A percentile compares a stretch with the other conserved stretches of the same genome.
Evolutionary conservation across 768 basidiomycete species (phyloP).

Genomic region (Psilocybe cubensis): DNA sequence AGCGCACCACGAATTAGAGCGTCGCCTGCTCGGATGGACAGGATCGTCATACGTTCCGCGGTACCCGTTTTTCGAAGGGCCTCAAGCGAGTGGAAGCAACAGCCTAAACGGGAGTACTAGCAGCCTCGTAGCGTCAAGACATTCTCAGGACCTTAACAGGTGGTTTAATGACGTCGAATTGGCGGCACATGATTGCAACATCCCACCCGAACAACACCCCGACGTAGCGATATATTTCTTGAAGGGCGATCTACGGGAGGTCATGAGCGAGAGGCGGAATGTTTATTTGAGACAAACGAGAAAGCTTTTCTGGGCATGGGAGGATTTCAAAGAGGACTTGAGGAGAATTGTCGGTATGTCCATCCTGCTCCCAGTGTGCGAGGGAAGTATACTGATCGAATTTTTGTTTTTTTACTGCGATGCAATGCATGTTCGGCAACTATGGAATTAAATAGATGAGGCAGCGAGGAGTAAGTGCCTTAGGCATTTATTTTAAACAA

Average conservation of each 20-base stretch:
- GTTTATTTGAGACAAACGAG: conserved; percentile 21
- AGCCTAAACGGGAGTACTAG: background rate
- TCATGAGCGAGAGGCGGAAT: conserved; percentile 24
- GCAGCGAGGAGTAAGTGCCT: conserved; percentile 21
- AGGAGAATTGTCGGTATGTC: conserved; percentile 28
- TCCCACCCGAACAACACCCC: conserved; percentile 22
- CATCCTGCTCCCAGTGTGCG: too few species aligned
- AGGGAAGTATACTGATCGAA: too few species aligned
- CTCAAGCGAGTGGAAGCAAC: background rate
- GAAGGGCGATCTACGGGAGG: conserved; percentile 29
- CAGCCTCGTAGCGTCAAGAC: conserved; percentile 5
- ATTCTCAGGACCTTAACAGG: conserved; percentile 19
- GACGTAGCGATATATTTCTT: conserved; percentile 30
- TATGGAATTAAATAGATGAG: conserved; percentile 14
- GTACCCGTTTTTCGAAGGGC: conserved; percentile 28
- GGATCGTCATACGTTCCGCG: conserved; percentile 23
- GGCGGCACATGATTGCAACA: conserved; percentile 21
- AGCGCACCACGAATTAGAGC: conserved; percentile 20
- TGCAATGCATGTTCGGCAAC: background rate
- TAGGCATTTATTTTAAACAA: background rate
- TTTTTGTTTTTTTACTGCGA: background rate
- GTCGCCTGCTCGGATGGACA: conserved; percentile 23
- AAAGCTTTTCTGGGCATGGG: conserved; percentile 24
- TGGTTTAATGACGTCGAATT: conserved; percentile 26
- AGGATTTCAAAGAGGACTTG: conserved; percentile 29